Evolutionary conservation across 1,284 basidiomycete genomes (phyloP).

Genomic region (Cryptococcus sp.): DNA sequence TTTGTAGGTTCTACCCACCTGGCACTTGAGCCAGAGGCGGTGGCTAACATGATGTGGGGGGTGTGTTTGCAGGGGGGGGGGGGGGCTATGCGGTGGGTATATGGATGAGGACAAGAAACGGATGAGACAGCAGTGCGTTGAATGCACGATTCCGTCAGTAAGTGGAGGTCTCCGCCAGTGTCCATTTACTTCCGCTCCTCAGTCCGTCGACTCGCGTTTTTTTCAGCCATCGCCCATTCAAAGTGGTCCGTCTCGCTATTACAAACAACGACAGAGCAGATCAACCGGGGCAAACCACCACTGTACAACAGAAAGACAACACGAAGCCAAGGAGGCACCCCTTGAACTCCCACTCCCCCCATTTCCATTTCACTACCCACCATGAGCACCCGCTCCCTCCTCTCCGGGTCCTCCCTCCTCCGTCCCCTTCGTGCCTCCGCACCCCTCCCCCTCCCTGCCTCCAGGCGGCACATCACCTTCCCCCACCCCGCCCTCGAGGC

Average conservation of each 20-base stretch:
- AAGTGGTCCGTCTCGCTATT: no score
- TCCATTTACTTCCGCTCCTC: not conserved
- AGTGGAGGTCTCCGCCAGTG: not conserved
- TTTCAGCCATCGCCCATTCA: no score
- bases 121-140: not conserved
- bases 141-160: no score
- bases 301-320: no score
- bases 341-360: no score
- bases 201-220: not conserved
- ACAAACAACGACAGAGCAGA: not conserved
- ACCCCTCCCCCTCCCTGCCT: not conserved
- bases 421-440: not conserved
- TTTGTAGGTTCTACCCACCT: conserved; percentile 32
- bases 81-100: conserved; percentile 1
- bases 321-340: no score
- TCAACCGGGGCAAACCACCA: no score
- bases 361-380: not conserved
- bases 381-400: conserved; percentile 13
- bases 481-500: conserved; percentile 26
- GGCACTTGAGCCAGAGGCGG: not conserved
- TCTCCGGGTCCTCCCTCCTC: conserved; percentile 7
- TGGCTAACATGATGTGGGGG: no score
- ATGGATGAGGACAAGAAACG: not conserved
- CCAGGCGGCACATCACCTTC: conserved; percentile 14
- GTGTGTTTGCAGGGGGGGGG: conserved; percentile 1